Evolutionary conservation across 306 rosid species (phyloP).

Genomic region (Cyamopsis tetragonoloba): DNA sequence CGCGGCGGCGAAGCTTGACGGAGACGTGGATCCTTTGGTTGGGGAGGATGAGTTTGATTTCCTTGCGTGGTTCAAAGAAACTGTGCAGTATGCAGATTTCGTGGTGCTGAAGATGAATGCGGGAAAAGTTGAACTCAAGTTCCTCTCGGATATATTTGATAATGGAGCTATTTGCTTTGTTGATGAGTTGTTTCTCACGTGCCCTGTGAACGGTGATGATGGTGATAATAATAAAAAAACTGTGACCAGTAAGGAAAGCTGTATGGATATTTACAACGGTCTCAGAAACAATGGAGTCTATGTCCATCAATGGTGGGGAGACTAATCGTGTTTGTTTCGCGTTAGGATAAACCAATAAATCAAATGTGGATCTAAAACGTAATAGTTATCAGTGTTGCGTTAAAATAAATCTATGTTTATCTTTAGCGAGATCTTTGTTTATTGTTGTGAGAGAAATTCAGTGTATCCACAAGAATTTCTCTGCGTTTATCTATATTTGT

Average conservation of each 20-base stretch:
- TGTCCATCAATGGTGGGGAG: slow-evolving; percentile 95
- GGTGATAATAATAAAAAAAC: no score
- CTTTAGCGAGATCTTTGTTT: slow-evolving; percentile 21
- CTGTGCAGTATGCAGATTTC: slow-evolving; percentile 66
- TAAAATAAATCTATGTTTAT: no score
- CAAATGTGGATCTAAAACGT: no score
- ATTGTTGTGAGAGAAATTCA: slow-evolving; percentile 17
- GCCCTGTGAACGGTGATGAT: slow-evolving; percentile 43
- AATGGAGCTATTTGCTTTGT: slow-evolving; percentile 84
- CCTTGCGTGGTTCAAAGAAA: slow-evolving; percentile 86
- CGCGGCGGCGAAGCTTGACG: slow-evolving; percentile 3
- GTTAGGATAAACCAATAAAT: no score
- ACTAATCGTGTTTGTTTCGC: no score
- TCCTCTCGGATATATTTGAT: slow-evolving; percentile 71
- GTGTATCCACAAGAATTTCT: background rate
- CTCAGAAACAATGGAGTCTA: slow-evolving; percentile 77
- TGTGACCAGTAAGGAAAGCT: slow-evolving; percentile 39
- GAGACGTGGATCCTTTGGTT: slow-evolving; percentile 45
- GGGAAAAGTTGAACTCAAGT: slow-evolving; percentile 61
- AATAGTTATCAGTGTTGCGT: no score
- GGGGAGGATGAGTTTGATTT: slow-evolving; percentile 79
- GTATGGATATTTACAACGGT: slow-evolving; percentile 61
- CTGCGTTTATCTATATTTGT: slow-evolving; percentile 16
- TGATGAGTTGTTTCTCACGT: slow-evolving; percentile 75
- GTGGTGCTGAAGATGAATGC: slow-evolving; percentile 91